A percentile compares a stretch with the other conserved stretches of the same genome.
Conservation (phyloP, 805 yeast genomes). For the Myxozyma nipponensis region DNA sequence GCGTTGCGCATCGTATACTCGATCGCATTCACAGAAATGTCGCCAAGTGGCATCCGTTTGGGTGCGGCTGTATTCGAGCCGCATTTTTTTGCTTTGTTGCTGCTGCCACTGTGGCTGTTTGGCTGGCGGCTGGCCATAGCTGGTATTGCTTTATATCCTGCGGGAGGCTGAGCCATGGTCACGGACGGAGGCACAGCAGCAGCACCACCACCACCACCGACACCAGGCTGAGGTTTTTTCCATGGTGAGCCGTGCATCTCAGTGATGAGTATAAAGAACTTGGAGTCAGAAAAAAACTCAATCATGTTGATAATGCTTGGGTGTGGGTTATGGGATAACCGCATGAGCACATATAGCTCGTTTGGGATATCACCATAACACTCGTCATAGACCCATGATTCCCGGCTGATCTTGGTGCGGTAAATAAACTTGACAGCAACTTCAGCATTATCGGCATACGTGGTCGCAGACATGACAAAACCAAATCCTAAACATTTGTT, state of each 20-base stretch:
- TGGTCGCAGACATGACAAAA: slow-evolving; percentile 26
- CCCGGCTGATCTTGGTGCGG: slow-evolving; percentile 17
- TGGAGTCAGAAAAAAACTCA: slow-evolving; percentile 22
- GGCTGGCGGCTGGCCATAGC: no score
- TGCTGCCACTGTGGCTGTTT: no score
- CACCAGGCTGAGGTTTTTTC: background rate
- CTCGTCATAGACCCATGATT: slow-evolving; percentile 19
- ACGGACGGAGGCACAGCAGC: background rate
- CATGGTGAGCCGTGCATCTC: slow-evolving; percentile 28
- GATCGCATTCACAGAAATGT: background rate
- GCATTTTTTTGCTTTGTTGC: no score
- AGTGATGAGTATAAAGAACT: slow-evolving; percentile 18
- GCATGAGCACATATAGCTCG: slow-evolving; percentile 22
- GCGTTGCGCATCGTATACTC: background rate
- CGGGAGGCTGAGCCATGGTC: slow-evolving; percentile 1
- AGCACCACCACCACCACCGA: no score
- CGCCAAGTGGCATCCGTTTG: background rate
- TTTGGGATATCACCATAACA: slow-evolving; percentile 20
- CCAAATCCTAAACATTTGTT: slow-evolving; percentile 18
- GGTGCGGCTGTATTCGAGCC: no score
- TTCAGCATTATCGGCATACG: slow-evolving; percentile 5
- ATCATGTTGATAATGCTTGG: slow-evolving; percentile 14
- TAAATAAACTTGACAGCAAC: slow-evolving; percentile 27
- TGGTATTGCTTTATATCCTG: no score
- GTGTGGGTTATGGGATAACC: slow-evolving; percentile 16